A percentile compares a stretch with the other conserved stretches of the same genome.
These are phyloP conservation scores for Chalaropsis ovoidea DNA, from an alignment of 2,329 filamentous ascomycete species.

Conservation along the genomic window DNA sequence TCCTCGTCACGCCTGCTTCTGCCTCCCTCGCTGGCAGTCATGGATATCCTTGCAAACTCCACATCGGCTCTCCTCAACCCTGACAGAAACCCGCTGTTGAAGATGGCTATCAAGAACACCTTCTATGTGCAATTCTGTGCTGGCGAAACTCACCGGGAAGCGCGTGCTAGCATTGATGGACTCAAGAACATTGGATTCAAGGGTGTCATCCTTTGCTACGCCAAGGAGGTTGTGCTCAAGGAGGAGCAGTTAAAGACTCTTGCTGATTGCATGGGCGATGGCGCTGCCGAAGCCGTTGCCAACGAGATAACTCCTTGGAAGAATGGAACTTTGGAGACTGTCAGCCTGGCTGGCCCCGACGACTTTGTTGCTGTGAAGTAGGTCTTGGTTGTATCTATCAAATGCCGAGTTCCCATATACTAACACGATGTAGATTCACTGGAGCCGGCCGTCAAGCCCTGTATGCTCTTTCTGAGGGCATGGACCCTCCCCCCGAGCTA, in stretches of 20 bases:
- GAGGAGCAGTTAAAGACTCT: conserved; percentile 43
- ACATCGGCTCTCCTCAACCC: conserved; percentile 57
- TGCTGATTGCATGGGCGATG: conserved; percentile 37
- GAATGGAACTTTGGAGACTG: conserved; percentile 62
- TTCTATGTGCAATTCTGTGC: conserved; percentile 91
- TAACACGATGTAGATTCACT: conserved; percentile 50
- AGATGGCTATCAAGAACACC: conserved; percentile 62
- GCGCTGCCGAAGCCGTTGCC: conserved; percentile 40
- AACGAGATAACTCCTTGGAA: conserved; percentile 62
- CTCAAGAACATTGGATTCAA: conserved; percentile 68
- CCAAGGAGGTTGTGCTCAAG: conserved; percentile 65
- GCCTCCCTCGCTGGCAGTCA: conserved; percentile 55
- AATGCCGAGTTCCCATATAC: neutral
- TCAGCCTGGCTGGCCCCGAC: conserved; percentile 52
- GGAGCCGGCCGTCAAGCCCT: conserved; percentile 69
- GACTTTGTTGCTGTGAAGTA: conserved; percentile 59
- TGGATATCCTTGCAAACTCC: conserved; percentile 60
- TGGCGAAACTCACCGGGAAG: conserved; percentile 61
- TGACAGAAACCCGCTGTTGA: conserved; percentile 62
- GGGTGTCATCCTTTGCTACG: conserved; percentile 77
- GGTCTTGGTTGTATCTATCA: conserved; percentile 25
- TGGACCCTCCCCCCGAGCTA: conserved; percentile 54
- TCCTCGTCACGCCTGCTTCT: conserved; percentile 63
- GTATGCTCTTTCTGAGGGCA: conserved; percentile 51
- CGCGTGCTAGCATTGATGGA: conserved; percentile 51